Percentiles rank a stretch among this genome's conserved stretches.
Conservation (phyloP, 805 yeast species). For the Scheffersomyces lignosus region DNA sequence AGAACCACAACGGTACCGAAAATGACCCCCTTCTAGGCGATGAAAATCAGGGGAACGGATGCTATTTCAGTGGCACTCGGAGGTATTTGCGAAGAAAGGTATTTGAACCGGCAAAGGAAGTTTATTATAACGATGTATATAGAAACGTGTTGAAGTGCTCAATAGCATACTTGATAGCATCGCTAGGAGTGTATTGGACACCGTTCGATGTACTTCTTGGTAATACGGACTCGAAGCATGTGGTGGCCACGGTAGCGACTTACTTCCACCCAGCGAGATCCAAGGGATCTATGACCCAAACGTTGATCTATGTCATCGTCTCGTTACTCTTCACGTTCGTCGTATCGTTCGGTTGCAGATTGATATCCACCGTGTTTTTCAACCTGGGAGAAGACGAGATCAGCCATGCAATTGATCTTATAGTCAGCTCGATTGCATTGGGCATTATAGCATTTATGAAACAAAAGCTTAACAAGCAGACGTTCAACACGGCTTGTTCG, state of each 20-base stretch:
- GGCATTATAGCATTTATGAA: slow-evolving; percentile 72
- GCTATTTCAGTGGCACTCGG: background rate
- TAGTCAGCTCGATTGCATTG: slow-evolving; percentile 53
- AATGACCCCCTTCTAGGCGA: slow-evolving; percentile 5
- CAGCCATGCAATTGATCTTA: slow-evolving; percentile 54
- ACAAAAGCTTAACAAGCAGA: slow-evolving; percentile 62
- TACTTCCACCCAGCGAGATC: slow-evolving; percentile 83
- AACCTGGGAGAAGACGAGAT: slow-evolving; percentile 46
- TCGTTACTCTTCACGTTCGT: slow-evolving; percentile 55
- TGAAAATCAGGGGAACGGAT: background rate
- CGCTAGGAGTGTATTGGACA: slow-evolving; percentile 65
- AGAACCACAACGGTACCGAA: slow-evolving; percentile 4
- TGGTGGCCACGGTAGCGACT: slow-evolving; percentile 79
- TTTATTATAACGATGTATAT: slow-evolving; percentile 16
- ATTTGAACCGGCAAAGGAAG: background rate
- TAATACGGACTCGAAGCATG: slow-evolving; percentile 70
- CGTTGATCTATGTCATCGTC: slow-evolving; percentile 57
- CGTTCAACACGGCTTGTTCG: slow-evolving; percentile 81
- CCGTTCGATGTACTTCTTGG: slow-evolving; percentile 57
- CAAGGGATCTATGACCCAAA: slow-evolving; percentile 78
- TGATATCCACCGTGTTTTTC: slow-evolving; percentile 47
- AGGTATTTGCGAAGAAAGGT: slow-evolving; percentile 1
- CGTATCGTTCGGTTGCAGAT: slow-evolving; percentile 53
- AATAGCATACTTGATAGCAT: slow-evolving; percentile 71
- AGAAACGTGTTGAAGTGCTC: slow-evolving; percentile 60